Evolutionary conservation across 1,284 basidiomycete species (phyloP).

Genomic region (Ceratobasidium theobromae): DNA sequence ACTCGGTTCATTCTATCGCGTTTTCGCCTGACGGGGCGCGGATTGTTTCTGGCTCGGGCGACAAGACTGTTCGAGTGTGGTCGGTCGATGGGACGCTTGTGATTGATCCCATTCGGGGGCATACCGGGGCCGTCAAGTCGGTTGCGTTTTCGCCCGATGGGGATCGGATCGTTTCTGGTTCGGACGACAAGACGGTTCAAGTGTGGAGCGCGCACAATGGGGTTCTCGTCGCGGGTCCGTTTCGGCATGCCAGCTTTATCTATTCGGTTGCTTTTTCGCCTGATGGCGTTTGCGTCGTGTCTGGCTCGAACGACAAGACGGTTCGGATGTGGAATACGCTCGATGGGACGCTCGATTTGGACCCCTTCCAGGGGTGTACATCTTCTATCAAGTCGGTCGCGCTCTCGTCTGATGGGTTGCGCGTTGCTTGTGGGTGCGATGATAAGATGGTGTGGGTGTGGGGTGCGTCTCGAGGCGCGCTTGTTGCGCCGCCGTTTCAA

Average conservation of each 20-base stretch:
- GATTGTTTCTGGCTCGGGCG: too few species aligned
- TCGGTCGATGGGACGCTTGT: not conserved
- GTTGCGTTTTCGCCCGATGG: slow-evolving; percentile 30
- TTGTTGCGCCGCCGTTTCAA: not conserved
- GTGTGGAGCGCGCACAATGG: not conserved
- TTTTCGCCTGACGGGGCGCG: too few species aligned
- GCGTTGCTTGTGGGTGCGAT: slow-evolving; percentile 15
- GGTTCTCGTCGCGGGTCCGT: not conserved
- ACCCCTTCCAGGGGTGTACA: slow-evolving; percentile 4
- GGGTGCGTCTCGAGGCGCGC: not conserved
- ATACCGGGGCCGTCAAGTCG: not conserved
- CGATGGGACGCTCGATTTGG: not conserved
- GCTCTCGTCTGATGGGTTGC: slow-evolving; percentile 14
- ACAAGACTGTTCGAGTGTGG: slow-evolving; percentile 9
- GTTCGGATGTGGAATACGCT: slow-evolving; percentile 32
- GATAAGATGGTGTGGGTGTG: slow-evolving; percentile 25
- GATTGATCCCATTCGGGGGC: not conserved
- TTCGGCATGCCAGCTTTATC: not conserved
- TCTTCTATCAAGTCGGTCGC: slow-evolving; percentile 13
- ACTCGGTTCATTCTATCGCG: not conserved
- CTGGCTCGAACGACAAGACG: slow-evolving; percentile 33
- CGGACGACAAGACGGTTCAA: slow-evolving; percentile 21
- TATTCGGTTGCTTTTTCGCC: slow-evolving; percentile 31
- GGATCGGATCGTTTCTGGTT: slow-evolving; percentile 24
- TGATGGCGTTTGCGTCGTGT: slow-evolving; percentile 23